phyloP scores from a whole-genome alignment of 306 rosid genomes.

The Citrullus colocynthis region DNA sequence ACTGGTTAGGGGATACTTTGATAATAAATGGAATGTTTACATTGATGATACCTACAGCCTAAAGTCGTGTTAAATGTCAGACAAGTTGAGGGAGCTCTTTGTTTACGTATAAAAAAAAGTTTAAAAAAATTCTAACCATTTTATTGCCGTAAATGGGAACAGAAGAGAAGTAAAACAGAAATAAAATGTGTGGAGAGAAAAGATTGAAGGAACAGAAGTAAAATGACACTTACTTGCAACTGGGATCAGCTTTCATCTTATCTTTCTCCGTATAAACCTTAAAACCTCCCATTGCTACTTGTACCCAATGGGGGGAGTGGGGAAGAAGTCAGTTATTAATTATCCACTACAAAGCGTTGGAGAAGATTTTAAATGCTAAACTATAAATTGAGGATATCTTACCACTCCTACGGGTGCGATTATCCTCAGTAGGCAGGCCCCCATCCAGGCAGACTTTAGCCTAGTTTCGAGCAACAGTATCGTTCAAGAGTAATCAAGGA shows the following conservation, averaged over 20 bases:
- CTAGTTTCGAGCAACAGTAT: slow-evolving; percentile 14
- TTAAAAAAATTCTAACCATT: not conserved
- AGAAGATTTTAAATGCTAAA: not conserved
- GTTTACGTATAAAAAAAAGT: not conserved
- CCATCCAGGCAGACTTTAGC: slow-evolving; percentile 22
- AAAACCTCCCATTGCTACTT: slow-evolving; percentile 29
- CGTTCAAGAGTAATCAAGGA: not conserved
- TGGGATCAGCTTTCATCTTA: slow-evolving; percentile 23
- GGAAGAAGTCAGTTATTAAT: not conserved
- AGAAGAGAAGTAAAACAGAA: not conserved
- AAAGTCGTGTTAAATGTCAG: not conserved
- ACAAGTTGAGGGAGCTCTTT: not conserved
- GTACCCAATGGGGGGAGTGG: not conserved
- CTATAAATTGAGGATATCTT: not conserved
- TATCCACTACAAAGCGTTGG: not conserved
- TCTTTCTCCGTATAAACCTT: slow-evolving; percentile 43
- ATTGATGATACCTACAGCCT: not conserved
- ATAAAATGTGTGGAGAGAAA: not conserved
- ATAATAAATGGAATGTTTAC: not conserved
- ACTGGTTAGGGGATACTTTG: not conserved
- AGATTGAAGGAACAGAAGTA: not conserved
- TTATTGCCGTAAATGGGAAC: not conserved
- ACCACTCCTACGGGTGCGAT: slow-evolving; percentile 27
- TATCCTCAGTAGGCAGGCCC: slow-evolving; percentile 21
- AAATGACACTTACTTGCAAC: slow-evolving; percentile 19